Percentiles rank a stretch among this genome's conserved stretches.
Conservation (phyloP, 2,329 filamentous ascomycete species). For the Ceratocystis diversiconidia region DNA sequence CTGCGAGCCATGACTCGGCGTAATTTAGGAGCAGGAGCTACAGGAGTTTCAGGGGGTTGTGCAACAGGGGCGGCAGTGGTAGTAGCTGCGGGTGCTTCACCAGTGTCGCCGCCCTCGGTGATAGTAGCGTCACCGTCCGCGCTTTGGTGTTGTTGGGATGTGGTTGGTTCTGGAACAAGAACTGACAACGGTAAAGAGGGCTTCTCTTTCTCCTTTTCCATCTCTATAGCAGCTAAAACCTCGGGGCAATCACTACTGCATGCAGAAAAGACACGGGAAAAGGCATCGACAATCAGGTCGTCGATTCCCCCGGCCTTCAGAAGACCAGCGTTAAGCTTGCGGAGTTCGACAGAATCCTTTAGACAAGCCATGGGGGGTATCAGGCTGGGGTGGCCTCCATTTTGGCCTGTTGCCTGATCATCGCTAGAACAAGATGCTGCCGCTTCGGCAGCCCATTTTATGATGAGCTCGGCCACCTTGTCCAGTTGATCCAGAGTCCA, state of each 20-base stretch:
- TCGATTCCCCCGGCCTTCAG: slow-evolving; percentile 81
- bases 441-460: slow-evolving; percentile 33
- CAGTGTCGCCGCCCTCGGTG: slow-evolving; percentile 24
- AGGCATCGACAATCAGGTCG: slow-evolving; percentile 85
- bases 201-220: slow-evolving; percentile 28
- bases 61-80: slow-evolving; percentile 3
- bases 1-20: slow-evolving; percentile 36
- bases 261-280: slow-evolving; percentile 35
- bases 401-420: not conserved
- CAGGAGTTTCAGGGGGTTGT: not conserved
- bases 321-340: slow-evolving; percentile 67
- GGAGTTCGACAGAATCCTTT: slow-evolving; percentile 44
- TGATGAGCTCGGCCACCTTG: slow-evolving; percentile 39
- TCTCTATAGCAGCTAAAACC: slow-evolving; percentile 12
- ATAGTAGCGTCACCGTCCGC: slow-evolving; percentile 9
- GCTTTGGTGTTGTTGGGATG: not conserved
- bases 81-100: slow-evolving; percentile 3
- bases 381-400: not conserved
- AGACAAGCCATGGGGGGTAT: slow-evolving; percentile 36
- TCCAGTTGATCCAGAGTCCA: slow-evolving; percentile 43
- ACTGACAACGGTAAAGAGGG: slow-evolving; percentile 15
- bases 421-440: not conserved
- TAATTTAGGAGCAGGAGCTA: slow-evolving; percentile 22
- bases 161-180: not conserved
- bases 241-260: slow-evolving; percentile 12